Percentiles rank a stretch among this genome's conserved stretches.
Evolutionary conservation across 495 filamentous ascomycete genomes (phyloP).

Genomic region (Podospora pseudocomata): DNA sequence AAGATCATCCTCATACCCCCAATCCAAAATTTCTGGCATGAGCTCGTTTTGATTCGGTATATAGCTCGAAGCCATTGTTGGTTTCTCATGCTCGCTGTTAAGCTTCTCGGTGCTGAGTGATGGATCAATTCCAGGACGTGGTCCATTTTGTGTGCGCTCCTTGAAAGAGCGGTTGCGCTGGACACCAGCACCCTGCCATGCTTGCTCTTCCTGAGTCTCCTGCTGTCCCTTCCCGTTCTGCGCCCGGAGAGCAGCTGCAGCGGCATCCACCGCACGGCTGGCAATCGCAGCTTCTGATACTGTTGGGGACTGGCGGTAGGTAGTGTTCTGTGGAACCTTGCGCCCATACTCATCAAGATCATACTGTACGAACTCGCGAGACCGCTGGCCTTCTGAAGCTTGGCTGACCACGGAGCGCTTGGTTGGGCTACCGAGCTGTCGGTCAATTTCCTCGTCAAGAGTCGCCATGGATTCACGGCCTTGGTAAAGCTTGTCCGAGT

Average conservation of each 20-base stretch:
- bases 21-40: slow-evolving; percentile 64
- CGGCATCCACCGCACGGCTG: slow-evolving; percentile 48
- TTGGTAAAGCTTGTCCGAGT: slow-evolving; percentile 40
- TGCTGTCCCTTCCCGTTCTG: slow-evolving; percentile 36
- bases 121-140: slow-evolving; percentile 52
- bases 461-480: slow-evolving; percentile 39
- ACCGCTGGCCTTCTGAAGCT: slow-evolving; percentile 19
- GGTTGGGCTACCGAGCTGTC: slow-evolving; percentile 22
- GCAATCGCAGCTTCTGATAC: slow-evolving; percentile 51
- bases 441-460: slow-evolving; percentile 24
- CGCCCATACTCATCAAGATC: slow-evolving; percentile 53
- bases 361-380: slow-evolving; percentile 39
- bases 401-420: slow-evolving; percentile 37
- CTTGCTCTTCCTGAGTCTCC: slow-evolving; percentile 28
- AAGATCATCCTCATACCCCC: slow-evolving; percentile 54
- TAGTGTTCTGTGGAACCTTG: slow-evolving; percentile 42
- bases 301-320: slow-evolving; percentile 45
- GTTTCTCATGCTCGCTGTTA: slow-evolving; percentile 50
- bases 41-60: slow-evolving; percentile 59
- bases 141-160: slow-evolving; percentile 49
- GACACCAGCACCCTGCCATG: slow-evolving; percentile 37
- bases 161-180: slow-evolving; percentile 53
- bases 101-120: slow-evolving; percentile 73
- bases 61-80: slow-evolving; percentile 59
- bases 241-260: slow-evolving; percentile 43